These are phyloP conservation scores for Dalbergia cultrata DNA, from an alignment of 306 rosid genomes.

Conservation along the genomic window DNA sequence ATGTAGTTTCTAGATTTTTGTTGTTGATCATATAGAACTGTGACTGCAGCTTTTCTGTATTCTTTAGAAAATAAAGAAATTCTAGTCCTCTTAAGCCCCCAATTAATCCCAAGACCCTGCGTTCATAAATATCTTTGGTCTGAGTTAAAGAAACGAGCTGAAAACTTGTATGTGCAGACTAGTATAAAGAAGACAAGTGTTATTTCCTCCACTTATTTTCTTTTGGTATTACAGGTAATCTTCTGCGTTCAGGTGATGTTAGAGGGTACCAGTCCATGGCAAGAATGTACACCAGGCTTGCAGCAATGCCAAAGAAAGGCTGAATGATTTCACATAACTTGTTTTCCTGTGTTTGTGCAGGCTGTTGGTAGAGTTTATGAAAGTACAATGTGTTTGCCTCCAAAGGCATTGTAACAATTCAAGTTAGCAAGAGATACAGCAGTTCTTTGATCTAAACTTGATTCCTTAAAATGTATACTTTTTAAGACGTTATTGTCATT, in stretches of 20 bases:
- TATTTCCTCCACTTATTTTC: neutral
- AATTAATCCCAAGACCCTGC: conserved; percentile 25
- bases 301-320: conserved; percentile 98
- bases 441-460: conserved; percentile 23
- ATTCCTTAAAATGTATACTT: conserved; percentile 40
- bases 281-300: conserved; percentile 94
- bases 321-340: conserved; percentile 51
- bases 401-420: neutral
- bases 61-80: conserved; percentile 26
- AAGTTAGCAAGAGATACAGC: conserved; percentile 31
- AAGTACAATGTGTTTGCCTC: conserved; percentile 17
- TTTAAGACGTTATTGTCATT: conserved; percentile 37
- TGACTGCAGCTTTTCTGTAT: conserved; percentile 3
- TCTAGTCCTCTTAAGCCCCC: conserved; percentile 26
- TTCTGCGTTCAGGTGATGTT: conserved; percentile 87
- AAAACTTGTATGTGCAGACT: conserved; percentile 24
- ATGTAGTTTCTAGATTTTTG: conserved; percentile 3
- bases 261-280: conserved; percentile 97
- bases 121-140: neutral
- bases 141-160: neutral
- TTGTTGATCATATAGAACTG: conserved; percentile 19
- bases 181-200: neutral
- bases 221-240: conserved; percentile 70
- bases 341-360: conserved; percentile 35
- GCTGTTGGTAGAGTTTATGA: neutral